Percentiles rank a stretch among this genome's conserved stretches.
Conservation (phyloP, 768 basidiomycete genomes). For the Suillus variegatus region DNA sequence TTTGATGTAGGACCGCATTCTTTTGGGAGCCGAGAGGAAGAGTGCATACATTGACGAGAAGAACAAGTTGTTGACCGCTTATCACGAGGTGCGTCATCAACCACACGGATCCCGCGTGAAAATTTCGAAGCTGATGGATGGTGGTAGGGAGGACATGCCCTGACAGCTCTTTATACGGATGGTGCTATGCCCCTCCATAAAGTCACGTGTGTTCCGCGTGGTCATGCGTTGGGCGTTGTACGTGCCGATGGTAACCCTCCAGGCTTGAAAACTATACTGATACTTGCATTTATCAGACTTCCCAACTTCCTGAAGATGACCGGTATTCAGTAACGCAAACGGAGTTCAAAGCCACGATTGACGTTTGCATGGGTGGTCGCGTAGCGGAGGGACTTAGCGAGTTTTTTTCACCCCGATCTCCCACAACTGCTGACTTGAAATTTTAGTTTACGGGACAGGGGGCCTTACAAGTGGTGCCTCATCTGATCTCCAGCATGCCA, state of each 20-base stretch:
- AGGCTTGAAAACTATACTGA: slow-evolving; percentile 14
- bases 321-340: slow-evolving; percentile 68
- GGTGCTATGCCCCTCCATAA: slow-evolving; percentile 98
- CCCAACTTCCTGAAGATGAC: slow-evolving; percentile 77
- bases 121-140: slow-evolving; percentile 15
- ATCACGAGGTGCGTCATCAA: slow-evolving; percentile 74
- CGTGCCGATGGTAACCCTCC: slow-evolving; percentile 29
- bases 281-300: slow-evolving; percentile 46
- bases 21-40: slow-evolving; percentile 96
- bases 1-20: slow-evolving; percentile 76
- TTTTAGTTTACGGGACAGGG: slow-evolving; percentile 80
- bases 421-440: slow-evolving; percentile 14
- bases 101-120: not conserved
- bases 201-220: slow-evolving; percentile 96
- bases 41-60: slow-evolving; percentile 87
- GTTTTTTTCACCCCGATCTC: slow-evolving; percentile 25
- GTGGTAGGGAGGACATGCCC: slow-evolving; percentile 82
- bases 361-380: slow-evolving; percentile 92
- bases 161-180: slow-evolving; percentile 92
- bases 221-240: slow-evolving; percentile 88
- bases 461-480: slow-evolving; percentile 91
- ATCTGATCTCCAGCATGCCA: slow-evolving; percentile 83
- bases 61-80: slow-evolving; percentile 87
- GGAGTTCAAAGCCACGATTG: slow-evolving; percentile 81
- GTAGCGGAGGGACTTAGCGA: slow-evolving; percentile 90